phyloP scores from a whole-genome alignment of 371 early-diverging fungal genomes.

The Apophysomyces ossiformis region DNA sequence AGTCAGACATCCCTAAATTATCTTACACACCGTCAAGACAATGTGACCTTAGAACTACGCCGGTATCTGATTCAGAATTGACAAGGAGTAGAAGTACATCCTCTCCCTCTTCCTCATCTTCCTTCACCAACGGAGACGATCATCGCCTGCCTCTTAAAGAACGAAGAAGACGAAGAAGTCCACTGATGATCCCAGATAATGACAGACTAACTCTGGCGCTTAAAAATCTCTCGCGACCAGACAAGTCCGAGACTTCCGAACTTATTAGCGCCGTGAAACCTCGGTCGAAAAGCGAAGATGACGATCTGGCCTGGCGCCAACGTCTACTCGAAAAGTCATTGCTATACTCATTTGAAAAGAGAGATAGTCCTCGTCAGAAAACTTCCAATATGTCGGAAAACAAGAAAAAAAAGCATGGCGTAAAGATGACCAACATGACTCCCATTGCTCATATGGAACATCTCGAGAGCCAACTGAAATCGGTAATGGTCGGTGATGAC shows the following conservation, averaged over 20 bases:
- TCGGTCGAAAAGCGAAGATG: not conserved
- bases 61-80: not conserved
- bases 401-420: conserved; percentile 37
- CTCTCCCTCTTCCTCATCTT: not conserved
- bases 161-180: conserved; percentile 19
- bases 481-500: conserved; percentile 19
- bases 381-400: not conserved
- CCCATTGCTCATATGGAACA: conserved; percentile 20
- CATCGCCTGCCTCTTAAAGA: conserved; percentile 20
- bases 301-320: conserved; percentile 15
- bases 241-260: not conserved
- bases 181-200: conserved; percentile 2
- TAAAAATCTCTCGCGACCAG: not conserved
- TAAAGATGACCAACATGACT: conserved; percentile 8
- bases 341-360: not conserved
- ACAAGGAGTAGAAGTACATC: not conserved
- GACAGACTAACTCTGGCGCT: not conserved
- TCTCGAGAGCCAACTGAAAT: conserved; percentile 13
- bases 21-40: not conserved
- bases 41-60: not conserved
- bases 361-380: too few relatives aligned
- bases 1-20: not conserved
- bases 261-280: not conserved
- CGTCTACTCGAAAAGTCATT: conserved; percentile 5
- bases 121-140: not conserved